These are phyloP conservation scores for Acanthamoeba sp. DNA, from an alignment of 208 protist genomes.

Conservation along the genomic window DNA sequence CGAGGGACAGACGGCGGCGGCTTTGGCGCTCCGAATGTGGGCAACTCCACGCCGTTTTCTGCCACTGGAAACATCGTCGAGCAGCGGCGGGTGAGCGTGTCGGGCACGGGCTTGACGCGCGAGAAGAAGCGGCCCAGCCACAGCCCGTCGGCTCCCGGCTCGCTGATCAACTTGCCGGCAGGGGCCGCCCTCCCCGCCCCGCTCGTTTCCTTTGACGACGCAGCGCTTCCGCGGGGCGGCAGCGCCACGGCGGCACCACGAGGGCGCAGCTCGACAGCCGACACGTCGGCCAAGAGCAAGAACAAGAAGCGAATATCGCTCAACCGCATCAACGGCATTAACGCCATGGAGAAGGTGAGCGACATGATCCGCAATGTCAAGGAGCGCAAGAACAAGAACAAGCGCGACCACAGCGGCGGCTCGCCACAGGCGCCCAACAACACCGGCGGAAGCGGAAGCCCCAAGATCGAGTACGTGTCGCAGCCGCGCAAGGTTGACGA, in stretches of 20 bases:
- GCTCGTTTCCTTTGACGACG: neutral
- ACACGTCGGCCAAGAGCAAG: neutral
- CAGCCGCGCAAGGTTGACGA: neutral
- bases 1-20: neutral
- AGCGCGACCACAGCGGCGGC: neutral
- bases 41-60: too few species aligned
- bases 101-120: too few species aligned
- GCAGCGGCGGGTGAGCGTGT: neutral
- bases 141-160: neutral
- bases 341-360: constrained; percentile 38
- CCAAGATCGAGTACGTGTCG: neutral
- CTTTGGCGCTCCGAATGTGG: too few species aligned
- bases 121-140: neutral
- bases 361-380: constrained; percentile 42
- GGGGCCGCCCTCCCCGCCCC: neutral
- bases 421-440: too few species aligned
- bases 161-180: neutral
- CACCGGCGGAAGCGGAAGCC: neutral
- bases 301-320: constrained; percentile 41
- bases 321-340: constrained; percentile 37
- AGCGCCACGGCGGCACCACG: neutral
- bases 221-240: neutral
- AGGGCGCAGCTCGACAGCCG: neutral
- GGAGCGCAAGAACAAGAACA: constrained; percentile 10
- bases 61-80: too few species aligned